Evolutionary conservation across 768 basidiomycete genomes (phyloP), one percentile per base, ranked within the genome.

Genomic region (Auricularia sp.): DNA sequence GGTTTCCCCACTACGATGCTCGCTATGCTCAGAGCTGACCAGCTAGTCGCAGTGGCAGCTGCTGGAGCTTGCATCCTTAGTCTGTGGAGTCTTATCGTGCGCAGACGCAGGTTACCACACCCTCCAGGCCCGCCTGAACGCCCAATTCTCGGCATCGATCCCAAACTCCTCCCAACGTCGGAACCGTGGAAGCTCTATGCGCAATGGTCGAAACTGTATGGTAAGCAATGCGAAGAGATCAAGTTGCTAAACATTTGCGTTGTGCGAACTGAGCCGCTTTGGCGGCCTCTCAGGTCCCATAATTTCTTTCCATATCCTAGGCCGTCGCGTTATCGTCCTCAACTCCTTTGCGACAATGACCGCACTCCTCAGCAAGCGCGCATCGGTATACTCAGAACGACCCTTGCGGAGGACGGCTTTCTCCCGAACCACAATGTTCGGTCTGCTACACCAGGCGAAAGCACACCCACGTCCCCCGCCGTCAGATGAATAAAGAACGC

Each of bases 181-280:
- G 36, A 24, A 34, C 62, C 62, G 13, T 70, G 67, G 67, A 66
- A 67, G 61, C 69, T 67, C 16, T 74, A 71, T 54, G 65, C 65
- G 13, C 65, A 68, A 42, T 74, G 72, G 73, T 62, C 68, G 34
- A 69, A 69, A 35, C 63, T 51, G 6, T 74, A 73, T 62, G 73
- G 73, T 71, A 54, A 62, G 67, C 56, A 2, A 13, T 33, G 2
- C 45, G 33, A 29, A 29, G 29, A 29, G 29, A 29, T 29, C 2
- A 29, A 29, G 37, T 54, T 36, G 33, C 21, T 18, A 6, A 18
- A 8, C 47, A 16, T 21, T 13, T 10, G 11, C 21, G 47, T 6
- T 1, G 21, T 8, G 5, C 18, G 2, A 6, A 51, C 21, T 21
- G 14, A 18, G 18, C 6, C 6, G 47, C 47, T 51, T 10, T 45